These are phyloP conservation scores for Ceratocystis papillata DNA, from an alignment of 2,329 filamentous ascomycete genomes.

Conservation along the genomic window DNA sequence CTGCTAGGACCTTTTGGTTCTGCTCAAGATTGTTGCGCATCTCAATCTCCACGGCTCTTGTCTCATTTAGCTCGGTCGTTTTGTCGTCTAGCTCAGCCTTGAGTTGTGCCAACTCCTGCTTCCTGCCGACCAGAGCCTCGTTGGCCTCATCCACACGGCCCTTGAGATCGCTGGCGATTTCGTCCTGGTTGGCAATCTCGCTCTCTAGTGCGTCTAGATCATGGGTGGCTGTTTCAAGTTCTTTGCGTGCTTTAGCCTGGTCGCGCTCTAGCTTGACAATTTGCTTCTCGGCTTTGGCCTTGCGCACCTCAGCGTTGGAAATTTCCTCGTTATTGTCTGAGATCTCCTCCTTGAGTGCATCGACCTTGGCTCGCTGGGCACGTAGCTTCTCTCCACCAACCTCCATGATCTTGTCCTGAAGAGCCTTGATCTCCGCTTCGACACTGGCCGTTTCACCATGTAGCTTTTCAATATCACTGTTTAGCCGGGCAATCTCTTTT, in stretches of 20 bases:
- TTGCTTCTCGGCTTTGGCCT: conserved; percentile 89
- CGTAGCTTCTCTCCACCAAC: conserved; percentile 89
- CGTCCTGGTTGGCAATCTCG: conserved; percentile 67
- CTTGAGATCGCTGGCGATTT: conserved; percentile 61
- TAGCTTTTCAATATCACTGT: conserved; percentile 68
- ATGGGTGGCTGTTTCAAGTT: conserved; percentile 57
- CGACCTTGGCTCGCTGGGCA: conserved; percentile 80
- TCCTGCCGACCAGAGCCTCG: conserved; percentile 64
- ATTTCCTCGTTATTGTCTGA: conserved; percentile 67
- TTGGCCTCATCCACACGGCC: conserved; percentile 71
- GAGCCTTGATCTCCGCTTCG: conserved; percentile 80
- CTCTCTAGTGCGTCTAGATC: conserved; percentile 70
- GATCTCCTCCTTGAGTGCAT: conserved; percentile 78
- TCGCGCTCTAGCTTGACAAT: conserved; percentile 78
- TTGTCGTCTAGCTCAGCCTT: conserved; percentile 84
- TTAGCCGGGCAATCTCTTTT: conserved; percentile 63
- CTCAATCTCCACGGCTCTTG: conserved; percentile 82
- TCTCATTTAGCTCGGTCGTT: conserved; percentile 75
- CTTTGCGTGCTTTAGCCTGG: conserved; percentile 63
- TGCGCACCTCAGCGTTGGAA: conserved; percentile 75
- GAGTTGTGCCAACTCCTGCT: conserved; percentile 63
- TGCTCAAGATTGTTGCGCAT: conserved; percentile 98
- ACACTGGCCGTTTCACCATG: conserved; percentile 77
- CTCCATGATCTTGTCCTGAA: conserved; percentile 98
- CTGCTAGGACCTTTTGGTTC: conserved; percentile 74